Evolutionary conservation across 2,329 filamentous ascomycete species (phyloP).

Genomic region (Paecilomyces formosus): DNA sequence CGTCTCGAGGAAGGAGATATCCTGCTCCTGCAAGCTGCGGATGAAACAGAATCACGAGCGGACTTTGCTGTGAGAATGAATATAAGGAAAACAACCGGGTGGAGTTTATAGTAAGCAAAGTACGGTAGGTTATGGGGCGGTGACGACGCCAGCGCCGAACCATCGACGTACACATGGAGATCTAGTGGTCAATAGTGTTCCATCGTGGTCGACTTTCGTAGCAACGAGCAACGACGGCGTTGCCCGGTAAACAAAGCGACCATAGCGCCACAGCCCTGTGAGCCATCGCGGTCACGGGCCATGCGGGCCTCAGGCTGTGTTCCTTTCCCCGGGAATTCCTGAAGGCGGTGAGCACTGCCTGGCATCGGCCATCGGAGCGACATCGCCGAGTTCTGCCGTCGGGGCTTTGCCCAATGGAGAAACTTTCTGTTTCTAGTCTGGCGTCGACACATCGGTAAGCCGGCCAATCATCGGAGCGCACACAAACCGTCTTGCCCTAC

Average conservation of each 20-base stretch:
- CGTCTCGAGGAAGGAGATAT: background rate
- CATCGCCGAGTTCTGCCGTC: conserved; percentile 5
- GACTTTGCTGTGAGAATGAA: conserved; percentile 4
- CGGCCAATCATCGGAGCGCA: conserved; percentile 30
- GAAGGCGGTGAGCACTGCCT: conserved; percentile 8
- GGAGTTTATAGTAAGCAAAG: conserved; percentile 14
- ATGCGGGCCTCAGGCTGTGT: conserved; percentile 1
- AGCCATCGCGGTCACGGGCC: background rate
- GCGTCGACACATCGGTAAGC: conserved; percentile 26
- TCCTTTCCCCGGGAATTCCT: background rate
- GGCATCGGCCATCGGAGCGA: conserved; percentile 12
- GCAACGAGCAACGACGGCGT: conserved; percentile 23
- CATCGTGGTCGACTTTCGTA: conserved; percentile 12
- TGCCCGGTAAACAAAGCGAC: conserved; percentile 26
- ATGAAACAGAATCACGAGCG: conserved; percentile 2
- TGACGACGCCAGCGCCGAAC: conserved; percentile 6
- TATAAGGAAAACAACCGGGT: conserved; percentile 15
- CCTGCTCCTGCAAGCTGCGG: conserved; percentile 7
- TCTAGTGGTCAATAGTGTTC: background rate
- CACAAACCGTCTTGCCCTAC: conserved; percentile 35
- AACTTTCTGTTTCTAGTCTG: conserved; percentile 19
- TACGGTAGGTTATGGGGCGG: conserved; percentile 20
- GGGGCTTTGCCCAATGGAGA: conserved; percentile 18
- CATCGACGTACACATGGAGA: conserved; percentile 21
- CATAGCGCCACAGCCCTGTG: background rate